phyloP scores from a whole-genome alignment of 78 protist species.

The Speleostelium caveatum region DNA sequence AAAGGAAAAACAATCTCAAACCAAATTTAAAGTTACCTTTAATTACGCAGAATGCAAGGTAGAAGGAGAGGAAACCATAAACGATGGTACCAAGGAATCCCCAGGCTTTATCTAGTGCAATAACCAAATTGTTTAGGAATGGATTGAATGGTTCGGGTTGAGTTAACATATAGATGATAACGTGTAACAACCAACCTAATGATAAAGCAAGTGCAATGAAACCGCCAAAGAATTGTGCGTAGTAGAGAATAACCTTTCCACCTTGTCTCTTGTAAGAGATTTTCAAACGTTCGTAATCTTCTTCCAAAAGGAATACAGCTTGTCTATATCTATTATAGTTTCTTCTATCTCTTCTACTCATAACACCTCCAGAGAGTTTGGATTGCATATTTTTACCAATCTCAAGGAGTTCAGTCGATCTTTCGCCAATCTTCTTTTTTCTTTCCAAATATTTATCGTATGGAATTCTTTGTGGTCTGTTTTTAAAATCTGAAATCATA shows the following conservation, averaged over 20 bases:
- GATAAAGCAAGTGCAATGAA: constrained; percentile 69
- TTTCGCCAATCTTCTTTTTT: constrained; percentile 57
- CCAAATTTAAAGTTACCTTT: constrained; percentile 94
- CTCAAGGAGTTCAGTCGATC: constrained; percentile 36
- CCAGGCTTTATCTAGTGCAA: constrained; percentile 84
- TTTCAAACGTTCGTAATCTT: constrained; percentile 82
- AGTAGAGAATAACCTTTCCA: constrained; percentile 64
- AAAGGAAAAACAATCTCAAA: constrained; percentile 81
- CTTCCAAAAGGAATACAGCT: constrained; percentile 84
- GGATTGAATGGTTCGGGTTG: constrained; percentile 68
- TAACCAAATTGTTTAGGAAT: constrained; percentile 85
- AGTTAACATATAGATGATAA: constrained; percentile 83
- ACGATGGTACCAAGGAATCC: constrained; percentile 87
- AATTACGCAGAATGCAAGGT: constrained; percentile 80
- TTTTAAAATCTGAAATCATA: constrained; percentile 75
- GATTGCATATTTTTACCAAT: constrained; percentile 73
- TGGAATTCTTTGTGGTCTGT: constrained; percentile 85
- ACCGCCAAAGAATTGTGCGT: constrained; percentile 67
- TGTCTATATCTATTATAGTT: constrained; percentile 81
- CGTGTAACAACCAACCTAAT: constrained; percentile 89
- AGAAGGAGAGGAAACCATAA: constrained; percentile 91
- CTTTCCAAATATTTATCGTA: constrained; percentile 63
- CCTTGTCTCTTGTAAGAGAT: constrained; percentile 85
- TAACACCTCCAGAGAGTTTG: constrained; percentile 47
- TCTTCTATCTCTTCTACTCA: constrained; percentile 53